phyloP scores from a whole-genome alignment of 1,284 basidiomycete genomes.

The Inonotus hispidus region DNA sequence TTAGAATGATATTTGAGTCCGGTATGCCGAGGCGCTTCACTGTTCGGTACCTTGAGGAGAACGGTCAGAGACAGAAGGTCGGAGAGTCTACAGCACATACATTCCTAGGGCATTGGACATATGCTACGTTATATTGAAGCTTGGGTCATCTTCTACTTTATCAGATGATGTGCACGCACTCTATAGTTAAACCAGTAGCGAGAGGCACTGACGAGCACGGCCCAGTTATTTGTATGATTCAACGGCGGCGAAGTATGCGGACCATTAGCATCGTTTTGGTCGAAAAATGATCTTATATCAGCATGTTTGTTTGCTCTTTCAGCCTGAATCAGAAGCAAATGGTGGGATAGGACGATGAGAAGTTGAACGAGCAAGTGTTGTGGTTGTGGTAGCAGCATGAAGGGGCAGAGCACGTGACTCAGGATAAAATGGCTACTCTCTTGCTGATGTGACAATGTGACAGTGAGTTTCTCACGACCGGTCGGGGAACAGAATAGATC shows the following conservation, averaged over 20 bases:
- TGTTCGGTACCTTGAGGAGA: conserved; percentile 78
- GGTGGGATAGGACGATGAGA: no score
- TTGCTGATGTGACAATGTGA: no score
- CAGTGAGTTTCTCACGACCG: no score
- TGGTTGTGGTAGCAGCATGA: no score
- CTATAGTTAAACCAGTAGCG: conserved; percentile 99
- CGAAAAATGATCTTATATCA: background rate
- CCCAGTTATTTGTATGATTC: conserved; percentile 96
- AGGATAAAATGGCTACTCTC: no score
- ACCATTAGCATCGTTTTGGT: background rate
- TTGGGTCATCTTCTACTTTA: background rate
- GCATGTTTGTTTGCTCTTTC: no score
- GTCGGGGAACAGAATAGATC: no score
- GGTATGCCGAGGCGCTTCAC: conserved; percentile 98
- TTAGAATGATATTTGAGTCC: conserved; percentile 97
- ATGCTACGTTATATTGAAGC: conserved; percentile 3
- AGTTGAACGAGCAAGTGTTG: no score
- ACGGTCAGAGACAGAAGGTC: background rate
- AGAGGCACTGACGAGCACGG: conserved; percentile 91
- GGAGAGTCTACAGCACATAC: background rate
- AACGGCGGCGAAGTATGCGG: background rate
- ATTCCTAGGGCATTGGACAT: conserved; percentile 4
- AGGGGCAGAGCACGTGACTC: no score
- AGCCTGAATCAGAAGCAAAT: no score
- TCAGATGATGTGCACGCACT: conserved; percentile 43